Evolutionary conservation across 1,284 basidiomycete species (phyloP), one percentile per base, ranked within the genome.

Genomic region (Sporisorium reilianum): DNA sequence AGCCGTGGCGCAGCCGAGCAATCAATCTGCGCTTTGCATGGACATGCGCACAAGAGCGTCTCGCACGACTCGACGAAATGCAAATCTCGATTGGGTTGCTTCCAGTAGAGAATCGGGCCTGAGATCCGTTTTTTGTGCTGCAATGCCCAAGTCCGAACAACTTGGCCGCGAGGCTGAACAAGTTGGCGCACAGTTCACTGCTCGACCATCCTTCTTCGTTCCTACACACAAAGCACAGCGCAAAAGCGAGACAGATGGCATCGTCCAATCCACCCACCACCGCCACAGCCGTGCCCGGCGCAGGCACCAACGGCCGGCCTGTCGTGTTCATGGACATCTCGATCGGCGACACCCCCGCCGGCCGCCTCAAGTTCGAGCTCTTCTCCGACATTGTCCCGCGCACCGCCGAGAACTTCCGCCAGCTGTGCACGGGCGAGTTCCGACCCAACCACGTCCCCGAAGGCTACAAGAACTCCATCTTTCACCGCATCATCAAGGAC

Each of bases 311-410:
- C 34, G 78, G 78, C 0, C 67, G 86, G 12, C 96, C 96, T 0
- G 87, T 98, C 59, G 95, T 97, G 41, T 99, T 98, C 86, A 95
- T 97, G 84, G 92, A 96, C 82, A 89, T 97, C 84, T 80, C 87
- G 22, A 91, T 95, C 83, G 87, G 87, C 79, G 87, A 85, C 58
- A 49, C 85, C 16, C 79, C 87, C 0, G 85, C 88, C 1, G 93
- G 93, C 0, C 89, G 91, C 58, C 89, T 97, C 83, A 89, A 91
- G 65, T 94, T 97, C 88, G 91, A 84, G 57, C 67, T 98, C 32
- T 97, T 89, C 82, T 91, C 92, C 86, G 95, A 97, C 81, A 90
- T 95, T 53, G 93, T 93, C 0, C 94, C 95, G 53, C 94, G 92
- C 81, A 97, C 95, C 0, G 88, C 92, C 0, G 89, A 87, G 64